Conservation (phyloP, 2,329 filamentous ascomycete genomes). For the Davidsoniella virescens region DNA sequence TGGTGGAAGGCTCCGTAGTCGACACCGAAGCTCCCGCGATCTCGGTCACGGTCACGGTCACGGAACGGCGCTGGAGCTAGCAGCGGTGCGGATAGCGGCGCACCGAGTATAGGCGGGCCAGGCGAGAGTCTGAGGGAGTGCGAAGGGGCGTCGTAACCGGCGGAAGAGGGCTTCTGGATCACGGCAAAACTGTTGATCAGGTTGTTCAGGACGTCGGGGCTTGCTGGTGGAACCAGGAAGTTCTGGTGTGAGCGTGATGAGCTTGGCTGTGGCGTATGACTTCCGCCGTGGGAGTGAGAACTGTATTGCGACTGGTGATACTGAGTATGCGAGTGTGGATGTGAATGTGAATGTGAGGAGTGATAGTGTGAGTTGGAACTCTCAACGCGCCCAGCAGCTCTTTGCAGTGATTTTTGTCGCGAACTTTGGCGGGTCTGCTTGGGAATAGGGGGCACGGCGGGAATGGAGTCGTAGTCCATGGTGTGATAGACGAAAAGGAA, state of each 20-base stretch:
- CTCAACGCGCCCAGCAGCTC: conserved; percentile 8
- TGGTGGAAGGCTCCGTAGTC: conserved; percentile 53
- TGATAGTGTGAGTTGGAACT: conserved; percentile 1
- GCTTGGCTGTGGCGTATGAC: neutral
- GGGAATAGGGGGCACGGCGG: conserved; percentile 14
- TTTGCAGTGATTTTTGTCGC: conserved; percentile 14
- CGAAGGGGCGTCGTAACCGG: neutral
- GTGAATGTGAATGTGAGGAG: neutral
- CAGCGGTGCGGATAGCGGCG: conserved; percentile 4
- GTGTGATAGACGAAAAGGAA: neutral
- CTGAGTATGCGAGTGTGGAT: neutral
- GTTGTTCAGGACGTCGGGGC: conserved; percentile 10
- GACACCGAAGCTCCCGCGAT: conserved; percentile 45
- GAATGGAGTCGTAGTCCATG: conserved; percentile 13
- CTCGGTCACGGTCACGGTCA: neutral
- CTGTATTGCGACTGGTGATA: neutral
- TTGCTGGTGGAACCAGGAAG: conserved; percentile 7
- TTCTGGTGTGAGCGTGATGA: neutral
- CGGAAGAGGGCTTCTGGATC: conserved; percentile 9
- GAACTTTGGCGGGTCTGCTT: conserved; percentile 14
- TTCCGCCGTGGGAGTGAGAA: neutral
- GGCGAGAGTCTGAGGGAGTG: conserved; percentile 6
- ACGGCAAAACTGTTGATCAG: conserved; percentile 12
- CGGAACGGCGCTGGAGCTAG: neutral
- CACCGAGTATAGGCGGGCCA: conserved; percentile 2